A percentile compares a stretch with the other conserved stretches of the same genome.
Conservation (phyloP, 2,329 filamentous ascomycete species). For the Fusarium compactum region DNA sequence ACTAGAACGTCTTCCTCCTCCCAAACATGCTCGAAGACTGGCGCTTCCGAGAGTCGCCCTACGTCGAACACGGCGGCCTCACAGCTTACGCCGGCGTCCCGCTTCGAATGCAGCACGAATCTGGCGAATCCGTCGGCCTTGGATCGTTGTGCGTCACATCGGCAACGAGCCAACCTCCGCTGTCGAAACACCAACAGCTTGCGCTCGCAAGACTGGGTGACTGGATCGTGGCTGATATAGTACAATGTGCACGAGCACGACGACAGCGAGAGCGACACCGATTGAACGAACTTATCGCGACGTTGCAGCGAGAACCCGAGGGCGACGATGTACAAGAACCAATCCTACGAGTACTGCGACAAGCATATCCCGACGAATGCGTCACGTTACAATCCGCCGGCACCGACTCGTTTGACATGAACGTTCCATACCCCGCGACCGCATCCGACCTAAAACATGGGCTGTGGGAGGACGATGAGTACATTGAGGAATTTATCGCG, state of each 20-base stretch:
- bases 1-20: slow-evolving; percentile 55
- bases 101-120: slow-evolving; percentile 55
- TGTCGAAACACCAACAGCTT: slow-evolving; percentile 48
- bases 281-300: slow-evolving; percentile 53
- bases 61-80: slow-evolving; percentile 56
- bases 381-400: slow-evolving; percentile 47
- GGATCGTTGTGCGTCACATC: slow-evolving; percentile 60
- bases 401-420: slow-evolving; percentile 44
- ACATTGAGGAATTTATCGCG: slow-evolving; percentile 55
- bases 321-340: slow-evolving; percentile 33
- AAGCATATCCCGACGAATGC: slow-evolving; percentile 51
- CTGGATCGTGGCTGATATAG: slow-evolving; percentile 56
- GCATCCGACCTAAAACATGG: slow-evolving; percentile 52
- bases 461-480: slow-evolving; percentile 58
- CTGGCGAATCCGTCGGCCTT: slow-evolving; percentile 55
- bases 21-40: slow-evolving; percentile 58
- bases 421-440: slow-evolving; percentile 45
- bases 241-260: slow-evolving; percentile 52
- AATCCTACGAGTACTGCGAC: slow-evolving; percentile 48
- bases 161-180: slow-evolving; percentile 48
- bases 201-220: slow-evolving; percentile 47
- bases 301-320: slow-evolving; percentile 41
- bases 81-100: slow-evolving; percentile 57
- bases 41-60: slow-evolving; percentile 57
- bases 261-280: slow-evolving; percentile 56